A percentile compares a stretch with the other conserved stretches of the same genome.
Conservation (phyloP, 805 yeast species). For the Priceomyces melissophilus region DNA sequence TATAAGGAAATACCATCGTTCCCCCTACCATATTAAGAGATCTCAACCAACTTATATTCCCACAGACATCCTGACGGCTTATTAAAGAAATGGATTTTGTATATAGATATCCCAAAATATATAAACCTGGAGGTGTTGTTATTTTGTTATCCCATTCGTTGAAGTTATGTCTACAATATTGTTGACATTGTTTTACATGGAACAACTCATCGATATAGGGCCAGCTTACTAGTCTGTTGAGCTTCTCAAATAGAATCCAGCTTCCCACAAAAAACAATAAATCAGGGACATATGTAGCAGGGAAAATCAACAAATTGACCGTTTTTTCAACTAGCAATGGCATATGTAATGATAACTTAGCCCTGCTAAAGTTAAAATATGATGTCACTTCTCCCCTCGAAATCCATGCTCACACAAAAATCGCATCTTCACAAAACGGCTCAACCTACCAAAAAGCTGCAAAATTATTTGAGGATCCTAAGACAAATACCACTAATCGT, state of each 20-base stretch:
- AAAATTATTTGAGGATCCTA: neutral
- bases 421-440: constrained; percentile 3
- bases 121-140: constrained; percentile 96
- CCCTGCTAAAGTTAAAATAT: neutral
- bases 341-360: constrained; percentile 3
- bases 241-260: constrained; percentile 10
- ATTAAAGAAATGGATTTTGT: constrained; percentile 24
- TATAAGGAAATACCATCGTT: constrained; percentile 46
- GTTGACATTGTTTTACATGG: constrained; percentile 76
- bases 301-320: neutral
- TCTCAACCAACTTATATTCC: constrained; percentile 21
- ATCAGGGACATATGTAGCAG: neutral
- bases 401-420: constrained; percentile 2
- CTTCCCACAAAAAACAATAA: constrained; percentile 11
- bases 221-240: constrained; percentile 19
- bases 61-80: constrained; percentile 11
- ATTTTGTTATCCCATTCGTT: constrained; percentile 80
- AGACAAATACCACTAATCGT: neutral
- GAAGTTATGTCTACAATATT: constrained; percentile 61
- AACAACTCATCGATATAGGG: constrained; percentile 74
- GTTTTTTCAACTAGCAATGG: constrained; percentile 7
- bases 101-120: constrained; percentile 44
- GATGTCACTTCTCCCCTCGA: neutral
- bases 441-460: constrained; percentile 3
- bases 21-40: constrained; percentile 69